Percentiles rank a stretch among this genome's conserved stretches.
Conservation (phyloP, 2,329 filamentous ascomycete genomes). For the Alternaria sp. region DNA sequence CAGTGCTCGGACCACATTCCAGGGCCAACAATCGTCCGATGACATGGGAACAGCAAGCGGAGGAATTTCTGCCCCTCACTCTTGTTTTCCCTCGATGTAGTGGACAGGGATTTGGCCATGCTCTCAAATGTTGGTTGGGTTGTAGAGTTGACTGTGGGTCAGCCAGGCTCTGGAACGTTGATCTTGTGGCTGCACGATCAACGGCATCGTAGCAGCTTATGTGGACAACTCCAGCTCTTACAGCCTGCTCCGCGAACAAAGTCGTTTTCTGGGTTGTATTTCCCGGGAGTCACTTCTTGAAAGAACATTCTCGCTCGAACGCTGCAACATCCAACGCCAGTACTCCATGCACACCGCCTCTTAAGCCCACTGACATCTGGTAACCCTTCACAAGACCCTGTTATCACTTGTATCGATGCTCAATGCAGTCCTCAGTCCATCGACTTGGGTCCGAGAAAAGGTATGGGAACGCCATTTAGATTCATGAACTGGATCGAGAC, state of each 20-base stretch:
- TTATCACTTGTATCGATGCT: not conserved
- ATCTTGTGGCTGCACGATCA: not conserved
- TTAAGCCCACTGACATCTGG: not conserved
- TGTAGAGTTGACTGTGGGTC: not conserved
- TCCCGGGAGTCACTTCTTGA: not conserved
- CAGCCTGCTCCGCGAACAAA: not conserved
- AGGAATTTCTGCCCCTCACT: not conserved
- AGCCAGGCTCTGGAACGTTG: not conserved
- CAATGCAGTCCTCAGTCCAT: not conserved
- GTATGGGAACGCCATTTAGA: constrained; percentile 42
- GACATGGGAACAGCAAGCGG: not conserved
- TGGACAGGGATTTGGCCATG: not conserved
- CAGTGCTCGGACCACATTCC: constrained; percentile 8
- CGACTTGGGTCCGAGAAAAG: constrained; percentile 14
- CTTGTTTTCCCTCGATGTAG: not conserved
- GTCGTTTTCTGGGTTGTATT: not conserved
- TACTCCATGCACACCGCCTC: constrained; percentile 1
- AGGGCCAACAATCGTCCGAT: not conserved
- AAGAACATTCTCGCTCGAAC: constrained; percentile 10
- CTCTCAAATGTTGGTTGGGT: not conserved
- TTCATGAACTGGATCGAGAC: constrained; percentile 34
- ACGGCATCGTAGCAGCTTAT: not conserved
- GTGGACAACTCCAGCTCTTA: not conserved
- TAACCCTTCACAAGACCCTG: not conserved
- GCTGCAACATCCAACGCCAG: constrained; percentile 8